Evolutionary conservation across 192 early-diverging fungal species (phyloP).

Genomic region (Umbelopsis vinacea): DNA sequence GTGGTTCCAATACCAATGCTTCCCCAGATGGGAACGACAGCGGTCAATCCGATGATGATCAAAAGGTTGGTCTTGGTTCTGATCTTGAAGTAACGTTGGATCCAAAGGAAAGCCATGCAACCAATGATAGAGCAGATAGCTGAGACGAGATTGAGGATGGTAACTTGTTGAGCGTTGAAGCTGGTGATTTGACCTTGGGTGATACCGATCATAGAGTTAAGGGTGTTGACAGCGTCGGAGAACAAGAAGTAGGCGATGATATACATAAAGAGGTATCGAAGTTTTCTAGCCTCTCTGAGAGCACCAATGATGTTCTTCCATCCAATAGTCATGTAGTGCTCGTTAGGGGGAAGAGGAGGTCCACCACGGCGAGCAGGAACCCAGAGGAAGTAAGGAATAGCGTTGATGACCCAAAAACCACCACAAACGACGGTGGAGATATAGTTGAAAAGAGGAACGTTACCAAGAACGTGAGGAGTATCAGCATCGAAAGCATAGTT

Average conservation of each 20-base stretch:
- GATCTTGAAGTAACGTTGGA: constrained; percentile 55
- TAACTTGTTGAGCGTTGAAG: constrained; percentile 50
- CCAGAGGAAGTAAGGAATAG: constrained; percentile 37
- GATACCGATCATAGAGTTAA: constrained; percentile 56
- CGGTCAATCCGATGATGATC: constrained; percentile 50
- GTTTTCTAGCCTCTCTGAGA: constrained; percentile 46
- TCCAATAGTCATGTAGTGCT: constrained; percentile 41
- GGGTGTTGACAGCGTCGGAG: constrained; percentile 67
- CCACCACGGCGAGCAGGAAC: constrained; percentile 34
- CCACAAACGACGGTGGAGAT: constrained; percentile 36
- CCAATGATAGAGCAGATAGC: constrained; percentile 58
- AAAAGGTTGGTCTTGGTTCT: constrained; percentile 60
- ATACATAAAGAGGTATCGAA: constrained; percentile 64
- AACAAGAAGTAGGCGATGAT: constrained; percentile 74
- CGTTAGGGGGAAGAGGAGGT: constrained; percentile 21
- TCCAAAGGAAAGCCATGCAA: constrained; percentile 52
- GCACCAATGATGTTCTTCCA: constrained; percentile 34
- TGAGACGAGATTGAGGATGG: constrained; percentile 62
- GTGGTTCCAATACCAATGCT: constrained; percentile 61
- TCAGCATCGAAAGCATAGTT: constrained; percentile 27
- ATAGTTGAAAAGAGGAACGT: constrained; percentile 33
- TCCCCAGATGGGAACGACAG: constrained; percentile 64
- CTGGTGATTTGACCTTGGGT: constrained; percentile 64
- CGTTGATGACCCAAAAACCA: constrained; percentile 35
- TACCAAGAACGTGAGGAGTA: constrained; percentile 26